Evolutionary conservation across 441 rosid species (phyloP).

Genomic region (Bocquillonia castaneifolia): DNA sequence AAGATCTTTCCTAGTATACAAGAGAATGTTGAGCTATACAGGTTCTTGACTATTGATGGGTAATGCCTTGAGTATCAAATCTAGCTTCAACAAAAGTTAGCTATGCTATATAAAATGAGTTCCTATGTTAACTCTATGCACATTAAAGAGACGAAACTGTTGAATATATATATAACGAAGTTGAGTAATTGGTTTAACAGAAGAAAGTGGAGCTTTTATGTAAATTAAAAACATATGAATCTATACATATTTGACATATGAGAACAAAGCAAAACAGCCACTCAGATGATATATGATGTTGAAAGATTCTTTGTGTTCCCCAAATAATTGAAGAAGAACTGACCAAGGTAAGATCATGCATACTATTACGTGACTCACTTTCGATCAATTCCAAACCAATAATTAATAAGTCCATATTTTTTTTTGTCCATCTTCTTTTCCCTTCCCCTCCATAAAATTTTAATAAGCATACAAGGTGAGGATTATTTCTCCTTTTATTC

Average conservation of each 20-base stretch:
- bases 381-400: not conserved
- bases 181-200: not conserved
- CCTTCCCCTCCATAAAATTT: not conserved
- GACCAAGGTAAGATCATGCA: not conserved
- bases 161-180: not conserved
- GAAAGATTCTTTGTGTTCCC: constrained; percentile 9
- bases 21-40: not conserved
- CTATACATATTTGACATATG: not conserved
- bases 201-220: not conserved
- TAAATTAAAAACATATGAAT: not conserved
- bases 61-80: no score
- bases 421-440: not conserved
- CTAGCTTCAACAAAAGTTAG: no score
- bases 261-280: not conserved
- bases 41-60: not conserved
- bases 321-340: not conserved
- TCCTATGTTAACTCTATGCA: no score
- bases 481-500: no score
- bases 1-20: not conserved
- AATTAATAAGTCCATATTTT: no score
- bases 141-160: not conserved
- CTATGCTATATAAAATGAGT: no score
- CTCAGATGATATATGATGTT: not conserved
- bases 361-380: not conserved
- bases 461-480: not conserved